Evolutionary conservation across 805 yeast genomes (phyloP), one percentile per base, ranked within the genome.

Genomic region (Yamadazyma sp.): DNA sequence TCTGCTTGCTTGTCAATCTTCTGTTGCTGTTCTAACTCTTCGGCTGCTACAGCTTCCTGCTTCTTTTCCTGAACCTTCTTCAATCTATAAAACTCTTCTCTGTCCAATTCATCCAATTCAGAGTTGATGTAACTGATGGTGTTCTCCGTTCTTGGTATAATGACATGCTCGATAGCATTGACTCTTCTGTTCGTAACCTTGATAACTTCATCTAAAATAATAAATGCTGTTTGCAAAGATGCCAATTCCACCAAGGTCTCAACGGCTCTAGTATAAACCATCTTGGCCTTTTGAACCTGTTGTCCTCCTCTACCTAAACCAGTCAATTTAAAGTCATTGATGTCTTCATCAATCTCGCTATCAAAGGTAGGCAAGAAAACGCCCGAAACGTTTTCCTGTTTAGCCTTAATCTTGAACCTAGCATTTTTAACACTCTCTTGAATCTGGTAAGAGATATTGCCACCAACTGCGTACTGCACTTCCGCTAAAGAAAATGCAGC

Each of bases 261-360:
- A n/a, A 93, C 97, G 10, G 96, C 96, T 55, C 82, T 86, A 24
- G 96, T 82, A 63, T 93, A 93, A 16, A 93, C 95, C 48, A 78
- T 77, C 64, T 90, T 89, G 40, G 98, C 97, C 62, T 83, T 84
- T 63, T 86, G 95, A 38, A 91, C 95, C 61, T 91, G 98, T 65
- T 91, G 98, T 47, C 99, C 98, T 65, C 99, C 99, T 62, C 97
- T 78, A 35, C 99, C 99, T 49, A 91, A 73, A 52, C 99, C 99
- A 4, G 98, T 91, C 78, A 91, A 72, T 62, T 87, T 87, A 73
- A 91, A 91, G 57, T 93, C 99, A 55, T 91, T 91, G 59, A 87
- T 85, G 8, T 80, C 78, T 46, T 85, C 88, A 55, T 89, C 85
- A 44, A 88, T 78, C 49, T 76, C 83, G 18, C 90, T 78, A 54